These are phyloP conservation scores for Spizellomyces sp. DNA, from an alignment of 192 early-diverging fungal species.

Conservation along the genomic window DNA sequence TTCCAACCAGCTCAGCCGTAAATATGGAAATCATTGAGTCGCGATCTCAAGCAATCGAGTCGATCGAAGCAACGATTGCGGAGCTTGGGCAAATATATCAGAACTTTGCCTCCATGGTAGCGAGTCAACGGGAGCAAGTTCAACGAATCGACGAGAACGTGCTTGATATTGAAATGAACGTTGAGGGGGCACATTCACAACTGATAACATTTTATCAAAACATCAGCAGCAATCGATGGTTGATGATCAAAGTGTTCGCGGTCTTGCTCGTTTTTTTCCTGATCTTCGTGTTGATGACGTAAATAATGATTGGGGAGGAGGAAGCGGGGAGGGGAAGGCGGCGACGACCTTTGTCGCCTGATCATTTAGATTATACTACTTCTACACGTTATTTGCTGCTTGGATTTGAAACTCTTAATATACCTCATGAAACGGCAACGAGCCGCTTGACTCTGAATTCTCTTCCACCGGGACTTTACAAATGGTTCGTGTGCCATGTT, in stretches of 20 bases:
- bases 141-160: slow-evolving; percentile 95
- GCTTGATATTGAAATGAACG: slow-evolving; percentile 88
- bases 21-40: slow-evolving; percentile 85
- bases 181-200: slow-evolving; percentile 86
- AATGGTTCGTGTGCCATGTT: too few species aligned
- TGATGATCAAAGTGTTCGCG: slow-evolving; percentile 94
- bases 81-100: slow-evolving; percentile 91
- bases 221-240: slow-evolving; percentile 91
- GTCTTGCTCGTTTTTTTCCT: slow-evolving; percentile 87
- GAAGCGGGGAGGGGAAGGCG: too few species aligned
- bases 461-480: too few species aligned
- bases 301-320: background rate
- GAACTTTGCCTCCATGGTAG: slow-evolving; percentile 82
- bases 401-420: too few species aligned
- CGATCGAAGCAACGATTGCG: slow-evolving; percentile 95
- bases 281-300: slow-evolving; percentile 63
- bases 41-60: slow-evolving; percentile 88
- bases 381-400: too few species aligned
- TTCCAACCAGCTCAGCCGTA: slow-evolving; percentile 49
- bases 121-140: slow-evolving; percentile 84
- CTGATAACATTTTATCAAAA: slow-evolving; percentile 90
- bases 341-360: too few species aligned
- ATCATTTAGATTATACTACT: too few species aligned
- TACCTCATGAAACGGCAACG: too few species aligned
- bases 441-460: too few species aligned